Evolutionary conservation across 768 basidiomycete species (phyloP).

Genomic region (Podaxis rugospora): DNA sequence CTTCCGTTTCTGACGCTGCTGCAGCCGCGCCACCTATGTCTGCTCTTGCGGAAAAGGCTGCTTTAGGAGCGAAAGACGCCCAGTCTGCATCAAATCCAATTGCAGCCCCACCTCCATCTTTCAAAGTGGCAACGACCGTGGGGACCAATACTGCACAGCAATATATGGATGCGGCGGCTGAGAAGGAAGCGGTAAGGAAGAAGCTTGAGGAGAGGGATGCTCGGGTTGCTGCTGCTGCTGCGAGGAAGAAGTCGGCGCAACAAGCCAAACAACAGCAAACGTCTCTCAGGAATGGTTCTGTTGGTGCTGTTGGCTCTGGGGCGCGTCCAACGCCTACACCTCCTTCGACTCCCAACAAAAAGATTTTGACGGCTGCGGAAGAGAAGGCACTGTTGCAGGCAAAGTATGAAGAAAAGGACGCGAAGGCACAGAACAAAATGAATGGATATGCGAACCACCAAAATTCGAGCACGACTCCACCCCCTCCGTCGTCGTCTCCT

Average conservation of each 20-base stretch:
- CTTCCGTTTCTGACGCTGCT: constrained; percentile 30
- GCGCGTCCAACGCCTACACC: constrained; percentile 12
- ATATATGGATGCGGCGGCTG: constrained; percentile 26
- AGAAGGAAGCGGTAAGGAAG: constrained; percentile 56
- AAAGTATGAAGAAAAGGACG: constrained; percentile 57
- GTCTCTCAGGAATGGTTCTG: background rate
- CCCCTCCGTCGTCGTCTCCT: background rate
- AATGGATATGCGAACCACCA: background rate
- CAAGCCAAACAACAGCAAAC: constrained; percentile 17
- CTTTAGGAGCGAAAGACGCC: constrained; percentile 55
- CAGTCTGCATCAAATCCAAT: constrained; percentile 21
- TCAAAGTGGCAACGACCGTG: constrained; percentile 13
- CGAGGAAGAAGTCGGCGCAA: constrained; percentile 17
- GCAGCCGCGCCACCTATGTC: constrained; percentile 33
- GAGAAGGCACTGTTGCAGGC: constrained; percentile 72
- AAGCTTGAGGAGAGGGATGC: constrained; percentile 54
- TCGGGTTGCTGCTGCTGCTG: constrained; percentile 14
- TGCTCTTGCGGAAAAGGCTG: constrained; percentile 63
- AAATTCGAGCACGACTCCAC: background rate
- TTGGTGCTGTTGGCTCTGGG: background rate
- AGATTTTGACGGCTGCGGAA: constrained; percentile 63
- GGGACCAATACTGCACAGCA: constrained; percentile 19
- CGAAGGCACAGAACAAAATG: constrained; percentile 6
- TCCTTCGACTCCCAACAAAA: constrained; percentile 14
- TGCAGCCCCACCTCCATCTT: constrained; percentile 4